These are phyloP conservation scores for Aspergillus aculeatus DNA, from an alignment of 2,329 filamentous ascomycete genomes.

Conservation along the genomic window DNA sequence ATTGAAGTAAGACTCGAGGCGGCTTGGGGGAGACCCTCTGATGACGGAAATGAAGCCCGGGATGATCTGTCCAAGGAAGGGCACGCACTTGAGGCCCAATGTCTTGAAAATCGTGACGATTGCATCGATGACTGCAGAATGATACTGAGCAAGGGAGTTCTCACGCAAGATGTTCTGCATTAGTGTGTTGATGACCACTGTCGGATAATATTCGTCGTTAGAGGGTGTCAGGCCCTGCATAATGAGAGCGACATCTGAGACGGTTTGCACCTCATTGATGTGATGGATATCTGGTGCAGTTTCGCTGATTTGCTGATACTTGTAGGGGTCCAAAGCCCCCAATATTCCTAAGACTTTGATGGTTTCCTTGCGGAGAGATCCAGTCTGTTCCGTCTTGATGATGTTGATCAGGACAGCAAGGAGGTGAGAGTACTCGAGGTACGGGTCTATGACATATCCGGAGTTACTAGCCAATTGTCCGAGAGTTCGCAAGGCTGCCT, in stretches of 20 bases:
- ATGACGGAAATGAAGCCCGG: constrained; percentile 92
- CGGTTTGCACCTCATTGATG: constrained; percentile 61
- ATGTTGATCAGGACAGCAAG: constrained; percentile 91
- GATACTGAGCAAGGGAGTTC: constrained; percentile 82
- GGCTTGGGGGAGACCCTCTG: constrained; percentile 70
- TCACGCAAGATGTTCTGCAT: constrained; percentile 85
- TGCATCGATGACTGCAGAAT: constrained; percentile 90
- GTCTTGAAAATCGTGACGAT: constrained; percentile 99
- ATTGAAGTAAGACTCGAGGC: constrained; percentile 95
- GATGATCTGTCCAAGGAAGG: constrained; percentile 89
- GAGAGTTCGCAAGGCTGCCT: constrained; percentile 84
- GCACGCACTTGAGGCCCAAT: constrained; percentile 90
- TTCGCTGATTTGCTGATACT: constrained; percentile 90
- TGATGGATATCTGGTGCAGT: constrained; percentile 78
- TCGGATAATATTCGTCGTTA: constrained; percentile 97
- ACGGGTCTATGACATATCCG: constrained; percentile 95
- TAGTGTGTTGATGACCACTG: constrained; percentile 93
- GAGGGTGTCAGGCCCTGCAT: constrained; percentile 97
- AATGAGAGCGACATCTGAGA: constrained; percentile 94
- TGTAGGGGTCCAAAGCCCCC: constrained; percentile 92
- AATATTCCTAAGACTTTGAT: constrained; percentile 96
- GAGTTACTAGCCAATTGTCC: constrained; percentile 93
- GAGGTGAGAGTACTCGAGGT: constrained; percentile 89
- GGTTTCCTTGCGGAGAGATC: constrained; percentile 82
- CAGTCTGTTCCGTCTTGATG: constrained; percentile 87